A percentile compares a stretch with the other conserved stretches of the same genome.
phyloP scores from a whole-genome alignment of 2,329 filamentous ascomycete genomes.

The Aspergillus bombycis region DNA sequence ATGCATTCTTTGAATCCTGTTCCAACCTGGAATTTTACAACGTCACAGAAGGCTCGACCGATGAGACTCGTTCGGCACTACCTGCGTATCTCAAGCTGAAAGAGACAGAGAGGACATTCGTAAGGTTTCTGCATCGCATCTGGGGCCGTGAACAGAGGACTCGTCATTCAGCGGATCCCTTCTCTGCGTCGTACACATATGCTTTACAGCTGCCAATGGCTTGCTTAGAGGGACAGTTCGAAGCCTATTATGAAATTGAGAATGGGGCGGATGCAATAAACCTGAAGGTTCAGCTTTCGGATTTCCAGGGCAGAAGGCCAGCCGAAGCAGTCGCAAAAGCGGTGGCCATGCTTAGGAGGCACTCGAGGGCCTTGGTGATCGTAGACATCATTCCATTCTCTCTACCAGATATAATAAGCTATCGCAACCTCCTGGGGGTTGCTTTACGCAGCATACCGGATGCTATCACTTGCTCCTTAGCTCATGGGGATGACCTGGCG shows the following conservation, averaged over 20 bases:
- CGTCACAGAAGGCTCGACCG: not conserved
- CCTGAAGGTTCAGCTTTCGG: not conserved
- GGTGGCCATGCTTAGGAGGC: not conserved
- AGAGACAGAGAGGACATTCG: not conserved
- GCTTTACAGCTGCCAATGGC: not conserved
- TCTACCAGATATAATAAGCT: not conserved
- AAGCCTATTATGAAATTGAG: not conserved
- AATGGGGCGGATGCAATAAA: not conserved
- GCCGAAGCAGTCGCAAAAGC: not conserved
- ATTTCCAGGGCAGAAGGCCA: not conserved
- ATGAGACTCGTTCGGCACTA: not conserved
- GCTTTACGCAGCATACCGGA: not conserved
- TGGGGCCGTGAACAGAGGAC: not conserved
- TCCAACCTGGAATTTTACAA: slow-evolving; percentile 21
- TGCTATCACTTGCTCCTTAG: not conserved
- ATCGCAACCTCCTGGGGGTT: not conserved
- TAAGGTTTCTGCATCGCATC: not conserved
- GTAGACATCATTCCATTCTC: not conserved
- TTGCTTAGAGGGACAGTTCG: not conserved
- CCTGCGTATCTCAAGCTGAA: not conserved
- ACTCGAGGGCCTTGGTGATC: not conserved
- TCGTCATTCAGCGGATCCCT: not conserved
- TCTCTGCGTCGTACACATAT: not conserved
- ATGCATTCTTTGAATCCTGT: slow-evolving; percentile 39
- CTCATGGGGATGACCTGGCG: not conserved